Conservation (phyloP, 139 green algal species). For the Spirogloea muscicola region DNA sequence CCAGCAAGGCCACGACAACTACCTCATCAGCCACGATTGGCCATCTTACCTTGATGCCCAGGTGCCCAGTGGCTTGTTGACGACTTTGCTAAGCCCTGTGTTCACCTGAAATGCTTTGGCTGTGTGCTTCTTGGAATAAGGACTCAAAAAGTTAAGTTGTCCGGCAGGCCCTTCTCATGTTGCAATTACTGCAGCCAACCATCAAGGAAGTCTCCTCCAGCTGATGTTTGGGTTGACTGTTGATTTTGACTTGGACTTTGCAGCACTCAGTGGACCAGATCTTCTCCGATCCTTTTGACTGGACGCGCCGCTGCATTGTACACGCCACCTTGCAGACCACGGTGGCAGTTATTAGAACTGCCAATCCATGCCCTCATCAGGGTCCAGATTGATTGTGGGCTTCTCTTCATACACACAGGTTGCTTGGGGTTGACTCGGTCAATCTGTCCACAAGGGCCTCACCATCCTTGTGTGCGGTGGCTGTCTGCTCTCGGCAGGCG, state of each 20-base stretch:
- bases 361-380: too few species aligned
- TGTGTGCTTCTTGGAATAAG: background rate
- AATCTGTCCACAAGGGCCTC: slow-evolving; percentile 82
- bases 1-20: slow-evolving; percentile 48
- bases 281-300: slow-evolving; percentile 29
- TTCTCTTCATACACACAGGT: too few species aligned
- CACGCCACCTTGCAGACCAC: too few species aligned
- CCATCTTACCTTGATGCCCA: slow-evolving; percentile 53
- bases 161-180: slow-evolving; percentile 1
- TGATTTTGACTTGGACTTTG: slow-evolving; percentile 5
- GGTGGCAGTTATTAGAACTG: too few species aligned
- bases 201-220: background rate
- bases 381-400: too few species aligned
- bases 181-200: background rate
- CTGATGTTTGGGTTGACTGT: slow-evolving; percentile 39
- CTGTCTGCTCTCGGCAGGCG: too few species aligned
- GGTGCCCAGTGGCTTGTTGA: too few species aligned
- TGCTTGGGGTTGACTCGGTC: slow-evolving; percentile 60
- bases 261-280: slow-evolving; percentile 30
- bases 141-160: background rate
- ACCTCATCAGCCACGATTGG: slow-evolving; percentile 50
- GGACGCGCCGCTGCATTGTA: slow-evolving; percentile 38
- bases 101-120: background rate
- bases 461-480: slow-evolving; percentile 79
- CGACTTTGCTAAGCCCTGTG: too few species aligned